Conservation (phyloP, 768 basidiomycete genomes). For the Suillus lakei region DNA sequence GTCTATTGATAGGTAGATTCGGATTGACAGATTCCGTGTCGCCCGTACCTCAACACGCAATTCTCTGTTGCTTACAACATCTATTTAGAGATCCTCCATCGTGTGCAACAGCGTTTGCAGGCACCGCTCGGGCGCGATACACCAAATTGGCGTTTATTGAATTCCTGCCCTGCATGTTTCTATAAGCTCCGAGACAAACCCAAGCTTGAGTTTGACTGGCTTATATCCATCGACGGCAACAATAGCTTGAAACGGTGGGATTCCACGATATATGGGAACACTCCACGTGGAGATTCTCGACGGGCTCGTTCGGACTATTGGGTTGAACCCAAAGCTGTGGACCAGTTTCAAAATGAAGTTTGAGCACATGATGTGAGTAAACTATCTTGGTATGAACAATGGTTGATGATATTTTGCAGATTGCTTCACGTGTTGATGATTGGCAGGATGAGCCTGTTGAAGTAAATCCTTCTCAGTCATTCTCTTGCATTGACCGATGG, state of each 20-base stretch:
- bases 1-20: too few relatives aligned
- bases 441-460: too few relatives aligned
- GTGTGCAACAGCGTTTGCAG: neutral
- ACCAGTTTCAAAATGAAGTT: slow-evolving; percentile 10
- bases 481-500: slow-evolving; percentile 13
- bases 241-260: slow-evolving; percentile 13
- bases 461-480: neutral
- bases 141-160: slow-evolving; percentile 12
- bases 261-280: too few relatives aligned
- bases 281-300: too few relatives aligned
- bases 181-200: slow-evolving; percentile 15
- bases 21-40: slow-evolving; percentile 12
- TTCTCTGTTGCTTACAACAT: slow-evolving; percentile 9
- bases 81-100: slow-evolving; percentile 17
- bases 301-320: too few relatives aligned
- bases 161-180: slow-evolving; percentile 18
- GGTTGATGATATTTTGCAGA: neutral
- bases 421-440: neutral
- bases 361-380: neutral
- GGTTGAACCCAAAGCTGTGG: neutral
- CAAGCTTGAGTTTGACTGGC: neutral
- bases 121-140: neutral
- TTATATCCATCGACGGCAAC: slow-evolving; percentile 17
- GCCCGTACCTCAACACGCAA: neutral
- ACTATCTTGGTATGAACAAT: neutral